Conservation (phyloP, 163 green algal species). For the Picocystis sp. region DNA sequence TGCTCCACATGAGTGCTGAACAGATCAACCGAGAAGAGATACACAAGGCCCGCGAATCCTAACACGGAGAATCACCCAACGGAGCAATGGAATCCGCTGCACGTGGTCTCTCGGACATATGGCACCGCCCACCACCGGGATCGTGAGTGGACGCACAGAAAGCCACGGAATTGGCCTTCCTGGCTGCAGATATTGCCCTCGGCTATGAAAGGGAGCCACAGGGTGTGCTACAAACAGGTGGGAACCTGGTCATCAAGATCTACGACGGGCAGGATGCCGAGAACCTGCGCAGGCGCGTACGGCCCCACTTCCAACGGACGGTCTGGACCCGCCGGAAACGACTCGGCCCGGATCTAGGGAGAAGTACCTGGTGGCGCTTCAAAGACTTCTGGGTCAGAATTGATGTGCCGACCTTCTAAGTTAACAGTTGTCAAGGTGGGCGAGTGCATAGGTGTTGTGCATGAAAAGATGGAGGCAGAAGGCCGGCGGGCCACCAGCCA, state of each 20-base stretch:
- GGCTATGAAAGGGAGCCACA: conserved; percentile 23
- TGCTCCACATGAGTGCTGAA: conserved; percentile 45
- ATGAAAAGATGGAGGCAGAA: no score
- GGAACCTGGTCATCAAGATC: conserved; percentile 66
- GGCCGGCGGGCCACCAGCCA: no score
- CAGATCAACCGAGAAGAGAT: conserved; percentile 30
- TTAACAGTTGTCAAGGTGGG: no score
- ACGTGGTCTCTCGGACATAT: conserved; percentile 58
- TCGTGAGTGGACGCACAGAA: conserved; percentile 41
- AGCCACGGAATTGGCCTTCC: conserved; percentile 48
- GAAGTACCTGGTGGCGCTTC: no score
- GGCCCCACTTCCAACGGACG: no score
- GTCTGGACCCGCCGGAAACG: no score
- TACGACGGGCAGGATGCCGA: conserved; percentile 24
- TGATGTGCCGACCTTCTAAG: no score
- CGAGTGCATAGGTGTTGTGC: no score
- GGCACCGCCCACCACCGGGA: conserved; percentile 41
- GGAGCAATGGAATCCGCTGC: conserved; percentile 15
- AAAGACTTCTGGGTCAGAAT: no score
- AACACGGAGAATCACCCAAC: not conserved
- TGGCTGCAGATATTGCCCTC: conserved; percentile 44
- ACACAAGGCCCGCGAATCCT: conserved; percentile 18
- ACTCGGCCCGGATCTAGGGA: no score
- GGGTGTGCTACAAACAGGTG: conserved; percentile 42
- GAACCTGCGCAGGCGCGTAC: no score